These are phyloP conservation scores for Neurospora sp. DNA, from an alignment of 495 filamentous ascomycete genomes.

Conservation along the genomic window DNA sequence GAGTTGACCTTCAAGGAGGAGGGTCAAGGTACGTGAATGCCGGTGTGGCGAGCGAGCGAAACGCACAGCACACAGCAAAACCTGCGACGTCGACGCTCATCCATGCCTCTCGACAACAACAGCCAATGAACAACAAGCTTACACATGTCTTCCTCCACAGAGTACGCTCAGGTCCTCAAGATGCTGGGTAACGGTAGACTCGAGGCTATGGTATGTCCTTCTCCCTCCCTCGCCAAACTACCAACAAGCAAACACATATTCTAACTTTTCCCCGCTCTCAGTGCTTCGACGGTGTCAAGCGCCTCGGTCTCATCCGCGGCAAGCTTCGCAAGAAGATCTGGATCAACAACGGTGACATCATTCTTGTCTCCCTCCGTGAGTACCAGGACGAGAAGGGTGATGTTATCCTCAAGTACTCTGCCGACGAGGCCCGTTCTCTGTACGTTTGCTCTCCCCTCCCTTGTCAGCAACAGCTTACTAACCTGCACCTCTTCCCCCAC, in stretches of 20 bases:
- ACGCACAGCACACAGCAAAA: not conserved
- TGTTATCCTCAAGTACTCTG: constrained; percentile 97
- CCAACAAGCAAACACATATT: not conserved
- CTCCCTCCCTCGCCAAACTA: not conserved
- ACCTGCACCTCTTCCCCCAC: not conserved
- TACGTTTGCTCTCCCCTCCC: constrained; percentile 12
- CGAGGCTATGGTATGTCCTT: constrained; percentile 49
- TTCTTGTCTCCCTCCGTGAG: constrained; percentile 90
- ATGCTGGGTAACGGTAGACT: constrained; percentile 98
- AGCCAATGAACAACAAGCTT: constrained; percentile 12
- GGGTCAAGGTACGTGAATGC: constrained; percentile 59
- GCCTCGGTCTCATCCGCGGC: constrained; percentile 78
- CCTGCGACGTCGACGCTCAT: not conserved
- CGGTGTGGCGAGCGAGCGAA: constrained; percentile 4
- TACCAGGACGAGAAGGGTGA: constrained; percentile 99
- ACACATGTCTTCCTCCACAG: constrained; percentile 29
- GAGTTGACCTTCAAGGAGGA: constrained; percentile 98
- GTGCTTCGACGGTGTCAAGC: constrained; percentile 92
- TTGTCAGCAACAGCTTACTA: not conserved
- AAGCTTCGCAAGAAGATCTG: constrained; percentile 97
- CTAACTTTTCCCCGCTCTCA: constrained; percentile 57
- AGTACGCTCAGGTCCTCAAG: constrained; percentile 97
- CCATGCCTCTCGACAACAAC: not conserved
- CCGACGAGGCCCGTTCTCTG: constrained; percentile 89
- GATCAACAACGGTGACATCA: constrained; percentile 99